Percentiles rank a stretch among this genome's conserved stretches.
These are phyloP conservation scores for Calocybe gambosa DNA, from an alignment of 1,284 basidiomycete genomes.

Conservation along the genomic window DNA sequence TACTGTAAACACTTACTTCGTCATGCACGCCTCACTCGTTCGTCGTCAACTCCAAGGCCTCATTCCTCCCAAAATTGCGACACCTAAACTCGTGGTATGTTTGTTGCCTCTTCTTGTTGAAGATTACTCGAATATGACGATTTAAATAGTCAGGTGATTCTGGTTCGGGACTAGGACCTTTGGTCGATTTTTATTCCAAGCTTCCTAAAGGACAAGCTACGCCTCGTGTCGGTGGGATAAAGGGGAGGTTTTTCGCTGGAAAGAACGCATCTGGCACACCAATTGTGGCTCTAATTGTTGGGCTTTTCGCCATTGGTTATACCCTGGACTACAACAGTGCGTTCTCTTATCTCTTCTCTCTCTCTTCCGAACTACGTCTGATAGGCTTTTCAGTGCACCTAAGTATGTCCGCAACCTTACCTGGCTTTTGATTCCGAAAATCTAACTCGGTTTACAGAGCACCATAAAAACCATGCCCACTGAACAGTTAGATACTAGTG, in stretches of 20 bases:
- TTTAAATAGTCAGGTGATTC: slow-evolving; percentile 63
- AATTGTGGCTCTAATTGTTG: slow-evolving; percentile 66
- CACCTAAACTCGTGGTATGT: slow-evolving; percentile 80
- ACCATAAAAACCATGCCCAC: slow-evolving; percentile 85
- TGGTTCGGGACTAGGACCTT: slow-evolving; percentile 72
- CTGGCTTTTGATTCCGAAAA: slow-evolving; percentile 15
- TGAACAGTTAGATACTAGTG: slow-evolving; percentile 28
- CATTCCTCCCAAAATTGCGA: slow-evolving; percentile 93
- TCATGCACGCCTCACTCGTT: slow-evolving; percentile 79
- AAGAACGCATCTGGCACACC: slow-evolving; percentile 80
- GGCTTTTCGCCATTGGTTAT: slow-evolving; percentile 81
- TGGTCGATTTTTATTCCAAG: slow-evolving; percentile 93
- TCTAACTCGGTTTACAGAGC: slow-evolving; percentile 43
- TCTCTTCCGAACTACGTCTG: neutral
- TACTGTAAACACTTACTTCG: too few species aligned
- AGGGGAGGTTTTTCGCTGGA: slow-evolving; percentile 77
- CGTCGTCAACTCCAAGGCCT: slow-evolving; percentile 78
- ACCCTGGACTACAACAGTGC: slow-evolving; percentile 88
- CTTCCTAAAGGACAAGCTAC: slow-evolving; percentile 77
- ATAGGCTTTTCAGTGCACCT: slow-evolving; percentile 56
- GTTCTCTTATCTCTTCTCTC: slow-evolving; percentile 27
- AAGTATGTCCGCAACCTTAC: slow-evolving; percentile 44
- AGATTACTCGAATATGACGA: neutral
- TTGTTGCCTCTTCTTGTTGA: neutral
- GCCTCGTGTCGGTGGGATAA: slow-evolving; percentile 61